Conservation (phyloP, 768 basidiomycete genomes). For the Phanerochaete sordida region DNA sequence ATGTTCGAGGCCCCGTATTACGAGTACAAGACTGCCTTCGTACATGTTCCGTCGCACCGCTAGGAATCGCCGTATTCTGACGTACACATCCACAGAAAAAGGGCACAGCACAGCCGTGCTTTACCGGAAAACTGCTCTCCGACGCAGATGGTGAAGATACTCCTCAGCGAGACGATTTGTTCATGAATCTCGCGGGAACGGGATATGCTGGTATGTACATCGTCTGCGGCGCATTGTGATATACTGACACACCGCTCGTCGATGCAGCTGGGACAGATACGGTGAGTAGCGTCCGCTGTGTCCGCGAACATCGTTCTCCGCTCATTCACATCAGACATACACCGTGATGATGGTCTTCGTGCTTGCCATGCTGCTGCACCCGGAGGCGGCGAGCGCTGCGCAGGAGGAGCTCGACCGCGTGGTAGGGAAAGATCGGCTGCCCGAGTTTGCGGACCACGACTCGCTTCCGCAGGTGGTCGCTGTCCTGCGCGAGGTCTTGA, state of each 20-base stretch:
- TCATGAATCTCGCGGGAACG: slow-evolving; percentile 5
- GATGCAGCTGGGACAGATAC: slow-evolving; percentile 20
- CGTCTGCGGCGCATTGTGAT: background rate
- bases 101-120: slow-evolving; percentile 35
- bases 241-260: background rate
- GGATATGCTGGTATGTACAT: slow-evolving; percentile 19
- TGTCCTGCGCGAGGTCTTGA: background rate
- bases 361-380: background rate
- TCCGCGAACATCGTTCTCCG: background rate
- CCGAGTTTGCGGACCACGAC: background rate
- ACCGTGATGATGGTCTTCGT: background rate
- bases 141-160: slow-evolving; percentile 38
- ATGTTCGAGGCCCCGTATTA: slow-evolving; percentile 12
- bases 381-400: background rate
- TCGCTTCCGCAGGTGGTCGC: background rate
- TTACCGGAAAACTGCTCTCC: slow-evolving; percentile 50
- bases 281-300: background rate
- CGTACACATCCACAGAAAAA: slow-evolving; percentile 25
- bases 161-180: background rate
- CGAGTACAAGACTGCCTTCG: slow-evolving; percentile 5
- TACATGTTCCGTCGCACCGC: background rate
- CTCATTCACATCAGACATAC: background rate
- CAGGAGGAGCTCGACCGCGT: background rate
- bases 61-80: background rate
- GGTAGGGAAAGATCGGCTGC: background rate